Evolutionary conservation across 2,329 filamentous ascomycete genomes (phyloP).

Genomic region (Hymenoscyphus fructigenus): DNA sequence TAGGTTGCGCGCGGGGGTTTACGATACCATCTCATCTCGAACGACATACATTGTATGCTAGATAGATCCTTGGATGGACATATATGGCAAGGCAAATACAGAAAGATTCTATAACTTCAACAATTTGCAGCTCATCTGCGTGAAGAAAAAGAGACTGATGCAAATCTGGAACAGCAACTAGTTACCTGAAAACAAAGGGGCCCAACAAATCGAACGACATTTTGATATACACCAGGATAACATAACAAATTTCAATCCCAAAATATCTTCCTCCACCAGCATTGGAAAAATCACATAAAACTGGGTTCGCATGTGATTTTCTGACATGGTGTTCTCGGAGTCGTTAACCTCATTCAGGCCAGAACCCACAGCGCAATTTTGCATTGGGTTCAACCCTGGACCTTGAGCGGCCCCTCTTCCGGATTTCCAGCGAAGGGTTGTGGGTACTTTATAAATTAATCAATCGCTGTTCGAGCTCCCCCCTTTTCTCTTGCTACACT

Average conservation of each 20-base stretch:
- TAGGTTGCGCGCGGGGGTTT: not conserved
- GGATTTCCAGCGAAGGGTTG: not conserved
- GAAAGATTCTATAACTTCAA: not conserved
- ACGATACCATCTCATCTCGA: conserved; percentile 1
- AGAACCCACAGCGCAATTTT: not conserved
- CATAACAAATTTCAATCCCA: too few relatives aligned
- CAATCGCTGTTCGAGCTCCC: not conserved
- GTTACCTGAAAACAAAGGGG: too few relatives aligned
- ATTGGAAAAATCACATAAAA: not conserved
- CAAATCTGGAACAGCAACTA: not conserved
- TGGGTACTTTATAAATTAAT: not conserved
- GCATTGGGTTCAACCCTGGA: too few relatives aligned
- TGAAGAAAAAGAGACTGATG: not conserved
- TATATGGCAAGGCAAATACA: not conserved
- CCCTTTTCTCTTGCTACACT: not conserved
- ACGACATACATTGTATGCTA: not conserved
- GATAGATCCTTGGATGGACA: not conserved
- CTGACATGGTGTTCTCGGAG: not conserved
- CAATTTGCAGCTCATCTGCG: not conserved
- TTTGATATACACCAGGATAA: not conserved
- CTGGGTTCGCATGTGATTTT: not conserved
- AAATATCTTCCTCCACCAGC: too few relatives aligned
- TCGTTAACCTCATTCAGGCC: not conserved
- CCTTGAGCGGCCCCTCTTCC: too few relatives aligned
- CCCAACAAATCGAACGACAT: not conserved